phyloP scores from a whole-genome alignment of 2,329 filamentous ascomycete species.

The Arthrinium phaeospermum region DNA sequence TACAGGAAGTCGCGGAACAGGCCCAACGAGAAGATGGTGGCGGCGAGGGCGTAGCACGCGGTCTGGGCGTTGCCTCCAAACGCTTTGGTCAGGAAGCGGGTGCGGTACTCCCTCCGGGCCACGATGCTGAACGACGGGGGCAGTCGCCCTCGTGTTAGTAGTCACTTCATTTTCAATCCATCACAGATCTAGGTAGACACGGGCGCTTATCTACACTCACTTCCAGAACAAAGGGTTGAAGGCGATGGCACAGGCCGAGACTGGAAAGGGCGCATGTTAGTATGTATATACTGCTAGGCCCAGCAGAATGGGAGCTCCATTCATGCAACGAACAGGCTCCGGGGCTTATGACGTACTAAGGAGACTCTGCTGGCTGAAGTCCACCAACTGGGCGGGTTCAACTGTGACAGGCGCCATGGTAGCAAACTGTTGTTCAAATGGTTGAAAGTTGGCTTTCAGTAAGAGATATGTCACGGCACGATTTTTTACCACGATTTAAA shows the following conservation, averaged over 20 bases:
- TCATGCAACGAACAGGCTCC: background rate
- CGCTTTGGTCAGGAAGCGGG: constrained; percentile 84
- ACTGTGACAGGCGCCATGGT: constrained; percentile 47
- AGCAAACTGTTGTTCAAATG: constrained; percentile 19
- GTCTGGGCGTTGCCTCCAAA: constrained; percentile 78
- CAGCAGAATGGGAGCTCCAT: background rate
- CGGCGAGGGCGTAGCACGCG: constrained; percentile 89
- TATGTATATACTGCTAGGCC: background rate
- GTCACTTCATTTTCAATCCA: background rate
- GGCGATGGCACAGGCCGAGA: constrained; percentile 79
- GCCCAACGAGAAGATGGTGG: constrained; percentile 89
- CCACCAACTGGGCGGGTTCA: constrained; percentile 55
- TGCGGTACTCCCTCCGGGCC: constrained; percentile 90
- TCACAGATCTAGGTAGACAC: constrained; percentile 11
- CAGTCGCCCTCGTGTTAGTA: constrained; percentile 5
- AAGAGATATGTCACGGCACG: background rate
- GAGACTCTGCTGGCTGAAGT: constrained; percentile 71
- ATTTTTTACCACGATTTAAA: background rate
- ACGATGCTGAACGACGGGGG: constrained; percentile 65
- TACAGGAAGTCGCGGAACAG: constrained; percentile 88
- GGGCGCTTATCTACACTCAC: constrained; percentile 58
- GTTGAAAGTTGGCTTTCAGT: background rate
- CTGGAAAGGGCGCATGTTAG: constrained; percentile 49
- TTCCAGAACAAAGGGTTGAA: constrained; percentile 99
- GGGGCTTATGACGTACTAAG: constrained; percentile 56